Evolutionary conservation across 2,329 filamentous ascomycete genomes (phyloP).

Genomic region (Rutstroemia sp.): DNA sequence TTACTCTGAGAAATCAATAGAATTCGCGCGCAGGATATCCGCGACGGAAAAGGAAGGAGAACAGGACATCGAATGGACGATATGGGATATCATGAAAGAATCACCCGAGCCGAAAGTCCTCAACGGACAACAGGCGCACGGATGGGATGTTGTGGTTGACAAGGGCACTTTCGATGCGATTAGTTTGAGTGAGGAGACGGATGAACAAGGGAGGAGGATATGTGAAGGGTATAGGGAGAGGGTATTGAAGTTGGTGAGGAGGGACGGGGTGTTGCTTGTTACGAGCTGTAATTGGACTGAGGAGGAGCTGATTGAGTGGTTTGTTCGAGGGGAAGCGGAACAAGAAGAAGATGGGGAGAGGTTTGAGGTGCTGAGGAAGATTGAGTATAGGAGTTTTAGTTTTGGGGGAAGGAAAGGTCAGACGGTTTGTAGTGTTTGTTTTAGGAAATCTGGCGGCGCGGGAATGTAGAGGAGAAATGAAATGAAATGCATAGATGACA

Average conservation of each 20-base stretch:
- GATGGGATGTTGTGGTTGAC: conserved; percentile 90
- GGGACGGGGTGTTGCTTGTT: conserved; percentile 68
- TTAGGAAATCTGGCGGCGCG: conserved; percentile 42
- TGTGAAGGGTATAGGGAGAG: conserved; percentile 69
- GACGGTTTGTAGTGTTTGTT: conserved; percentile 82
- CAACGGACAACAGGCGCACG: conserved; percentile 27
- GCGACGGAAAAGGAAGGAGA: conserved; percentile 8
- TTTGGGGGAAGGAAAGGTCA: conserved; percentile 87
- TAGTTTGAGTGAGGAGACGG: conserved; percentile 56
- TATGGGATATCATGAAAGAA: conserved; percentile 43
- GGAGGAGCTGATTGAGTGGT: conserved; percentile 75
- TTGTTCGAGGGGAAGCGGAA: conserved; percentile 46
- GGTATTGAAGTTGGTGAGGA: conserved; percentile 60
- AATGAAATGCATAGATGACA: background rate
- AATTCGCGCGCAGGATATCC: conserved; percentile 62
- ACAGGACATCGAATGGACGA: conserved; percentile 37
- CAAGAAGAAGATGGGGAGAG: conserved; percentile 12
- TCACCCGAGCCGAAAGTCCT: conserved; percentile 29
- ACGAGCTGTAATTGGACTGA: conserved; percentile 99
- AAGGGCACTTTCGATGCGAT: conserved; percentile 98
- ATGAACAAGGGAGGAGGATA: conserved; percentile 48
- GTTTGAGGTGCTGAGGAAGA: conserved; percentile 51
- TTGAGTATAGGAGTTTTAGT: conserved; percentile 78
- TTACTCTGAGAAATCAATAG: conserved; percentile 70
- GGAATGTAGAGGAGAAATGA: background rate